Conservation (phyloP, 768 basidiomycete genomes). For the Pleurotus djamor region DNA sequence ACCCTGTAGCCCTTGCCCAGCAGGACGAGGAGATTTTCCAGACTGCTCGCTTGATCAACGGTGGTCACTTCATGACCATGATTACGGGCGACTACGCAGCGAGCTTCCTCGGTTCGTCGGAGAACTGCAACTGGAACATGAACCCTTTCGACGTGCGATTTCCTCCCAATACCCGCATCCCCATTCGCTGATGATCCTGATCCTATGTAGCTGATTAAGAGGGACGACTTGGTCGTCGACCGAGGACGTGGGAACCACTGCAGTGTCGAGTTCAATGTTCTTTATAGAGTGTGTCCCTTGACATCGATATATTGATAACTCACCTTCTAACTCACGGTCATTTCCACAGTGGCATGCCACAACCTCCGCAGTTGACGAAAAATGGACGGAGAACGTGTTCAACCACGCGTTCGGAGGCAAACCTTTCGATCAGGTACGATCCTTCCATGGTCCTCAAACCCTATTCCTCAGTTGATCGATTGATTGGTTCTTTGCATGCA, state of each 20-base stretch:
- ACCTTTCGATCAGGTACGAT: constrained; percentile 28
- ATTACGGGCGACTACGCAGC: constrained; percentile 59
- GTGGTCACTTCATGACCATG: constrained; percentile 50
- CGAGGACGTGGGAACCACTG: constrained; percentile 65
- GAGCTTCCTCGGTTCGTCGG: constrained; percentile 51
- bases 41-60: constrained; percentile 49
- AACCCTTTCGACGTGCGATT: constrained; percentile 41
- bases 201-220: constrained; percentile 28
- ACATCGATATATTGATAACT: background rate
- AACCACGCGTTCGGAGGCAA: constrained; percentile 31
- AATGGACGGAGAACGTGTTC: constrained; percentile 51
- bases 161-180: constrained; percentile 28
- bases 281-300: constrained; percentile 32
- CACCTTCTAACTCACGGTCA: background rate
- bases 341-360: constrained; percentile 64
- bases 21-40: constrained; percentile 62
- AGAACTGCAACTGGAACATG: constrained; percentile 53
- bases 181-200: background rate
- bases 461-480: no score
- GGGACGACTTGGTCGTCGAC: constrained; percentile 24
- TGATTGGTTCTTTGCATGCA: background rate
- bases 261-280: constrained; percentile 65
- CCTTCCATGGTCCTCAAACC: no score
- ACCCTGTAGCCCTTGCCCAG: constrained; percentile 14
- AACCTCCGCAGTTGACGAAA: constrained; percentile 41